A percentile compares a stretch with the other conserved stretches of the same genome.
Evolutionary conservation across 306 rosid genomes (phyloP).

Genomic region (Cyamopsis tetragonoloba): DNA sequence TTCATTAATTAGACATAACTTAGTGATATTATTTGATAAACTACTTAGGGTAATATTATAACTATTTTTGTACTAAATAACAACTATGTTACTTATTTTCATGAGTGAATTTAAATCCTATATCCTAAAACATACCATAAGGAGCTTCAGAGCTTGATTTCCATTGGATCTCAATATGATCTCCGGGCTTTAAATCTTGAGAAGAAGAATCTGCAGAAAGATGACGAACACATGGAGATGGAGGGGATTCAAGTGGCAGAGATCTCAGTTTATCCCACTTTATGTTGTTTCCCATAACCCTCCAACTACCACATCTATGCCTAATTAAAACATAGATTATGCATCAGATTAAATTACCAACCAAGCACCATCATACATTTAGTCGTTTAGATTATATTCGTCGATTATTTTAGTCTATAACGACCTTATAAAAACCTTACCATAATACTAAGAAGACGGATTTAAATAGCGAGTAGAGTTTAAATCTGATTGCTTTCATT

Average conservation of each 20-base stretch:
- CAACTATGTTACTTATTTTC: too few species aligned
- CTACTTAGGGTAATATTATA: too few species aligned
- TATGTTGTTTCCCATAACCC: conserved; percentile 38
- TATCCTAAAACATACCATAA: conserved; percentile 50
- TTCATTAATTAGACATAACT: background rate
- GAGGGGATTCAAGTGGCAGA: conserved; percentile 40
- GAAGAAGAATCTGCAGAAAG: conserved; percentile 51
- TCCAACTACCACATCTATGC: conserved; percentile 40
- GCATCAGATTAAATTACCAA: too few species aligned
- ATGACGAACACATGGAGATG: conserved; percentile 42
- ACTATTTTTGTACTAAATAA: too few species aligned
- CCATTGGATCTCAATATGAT: conserved; percentile 74
- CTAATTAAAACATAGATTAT: conserved; percentile 30
- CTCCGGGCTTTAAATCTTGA: conserved; percentile 48
- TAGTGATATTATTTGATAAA: background rate
- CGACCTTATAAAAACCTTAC: too few species aligned
- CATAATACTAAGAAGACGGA: too few species aligned
- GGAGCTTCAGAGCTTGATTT: conserved; percentile 39
- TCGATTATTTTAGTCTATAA: too few species aligned
- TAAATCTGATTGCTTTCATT: too few species aligned
- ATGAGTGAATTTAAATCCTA: too few species aligned
- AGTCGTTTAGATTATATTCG: too few species aligned
- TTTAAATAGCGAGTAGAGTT: too few species aligned
- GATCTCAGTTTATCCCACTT: conserved; percentile 52
- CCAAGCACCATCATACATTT: too few species aligned